Conservation (phyloP, 805 yeast genomes). For the Wickerhamiella bombiphila region DNA sequence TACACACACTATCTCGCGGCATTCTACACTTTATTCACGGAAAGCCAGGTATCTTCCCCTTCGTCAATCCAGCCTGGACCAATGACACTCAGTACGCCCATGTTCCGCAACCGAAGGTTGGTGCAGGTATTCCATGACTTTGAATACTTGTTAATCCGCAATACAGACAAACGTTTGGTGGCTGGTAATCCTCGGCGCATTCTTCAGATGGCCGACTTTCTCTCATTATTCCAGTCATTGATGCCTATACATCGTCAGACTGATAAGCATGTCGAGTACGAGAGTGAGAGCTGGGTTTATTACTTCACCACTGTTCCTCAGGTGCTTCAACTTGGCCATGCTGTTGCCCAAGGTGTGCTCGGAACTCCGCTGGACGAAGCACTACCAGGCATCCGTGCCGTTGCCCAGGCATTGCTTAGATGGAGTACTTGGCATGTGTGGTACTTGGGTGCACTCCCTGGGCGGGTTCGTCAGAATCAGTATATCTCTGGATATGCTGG, state of each 20-base stretch:
- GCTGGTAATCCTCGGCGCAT: constrained; percentile 33
- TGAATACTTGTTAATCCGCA: constrained; percentile 61
- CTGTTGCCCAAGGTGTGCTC: constrained; percentile 23
- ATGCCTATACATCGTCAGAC: constrained; percentile 64
- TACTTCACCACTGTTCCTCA: constrained; percentile 57
- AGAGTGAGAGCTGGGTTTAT: constrained; percentile 65
- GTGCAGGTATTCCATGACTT: constrained; percentile 68
- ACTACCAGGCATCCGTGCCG: constrained; percentile 14
- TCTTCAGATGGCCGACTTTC: constrained; percentile 47
- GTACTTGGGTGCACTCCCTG: constrained; percentile 1
- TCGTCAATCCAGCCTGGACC: constrained; percentile 29
- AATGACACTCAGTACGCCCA: constrained; percentile 8
- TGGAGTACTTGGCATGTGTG: constrained; percentile 21
- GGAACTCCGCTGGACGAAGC: constrained; percentile 9
- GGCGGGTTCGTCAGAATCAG: neutral
- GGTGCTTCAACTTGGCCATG: constrained; percentile 35
- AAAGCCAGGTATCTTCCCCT: constrained; percentile 31
- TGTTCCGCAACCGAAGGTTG: constrained; percentile 56
- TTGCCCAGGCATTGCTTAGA: constrained; percentile 15
- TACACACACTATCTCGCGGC: constrained; percentile 46
- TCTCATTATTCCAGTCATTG: constrained; percentile 60
- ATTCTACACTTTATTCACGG: constrained; percentile 47
- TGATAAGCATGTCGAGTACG: constrained; percentile 77
- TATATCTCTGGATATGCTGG: constrained; percentile 2
- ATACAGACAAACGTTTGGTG: constrained; percentile 37